These are phyloP conservation scores for Beta vulgaris DNA, from an alignment of 148 eudicot genomes.

Conservation along the genomic window DNA sequence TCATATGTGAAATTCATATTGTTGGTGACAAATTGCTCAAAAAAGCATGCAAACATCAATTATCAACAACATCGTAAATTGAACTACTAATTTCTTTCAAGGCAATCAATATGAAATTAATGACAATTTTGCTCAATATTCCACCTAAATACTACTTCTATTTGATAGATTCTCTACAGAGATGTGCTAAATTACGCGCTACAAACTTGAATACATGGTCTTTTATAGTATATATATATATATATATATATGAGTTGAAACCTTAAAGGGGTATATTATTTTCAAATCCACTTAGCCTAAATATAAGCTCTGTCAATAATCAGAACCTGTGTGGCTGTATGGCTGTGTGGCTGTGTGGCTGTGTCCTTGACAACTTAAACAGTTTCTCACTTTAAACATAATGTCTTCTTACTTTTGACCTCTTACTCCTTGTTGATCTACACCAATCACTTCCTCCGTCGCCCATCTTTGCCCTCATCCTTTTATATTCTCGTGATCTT, in stretches of 20 bases:
- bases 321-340: too few relatives aligned
- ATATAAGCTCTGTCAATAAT: slow-evolving; percentile 15
- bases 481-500: slow-evolving; percentile 57
- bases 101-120: slow-evolving; percentile 8
- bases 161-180: slow-evolving; percentile 9
- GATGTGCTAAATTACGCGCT: not conserved
- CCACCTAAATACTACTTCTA: slow-evolving; percentile 18
- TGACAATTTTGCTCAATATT: slow-evolving; percentile 8
- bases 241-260: not conserved
- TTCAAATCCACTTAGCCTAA: not conserved
- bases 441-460: slow-evolving; percentile 33
- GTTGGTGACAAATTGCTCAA: too few relatives aligned
- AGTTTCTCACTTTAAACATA: slow-evolving; percentile 22
- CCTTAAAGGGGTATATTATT: not conserved
- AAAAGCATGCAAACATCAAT: too few relatives aligned
- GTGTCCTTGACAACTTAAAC: slow-evolving; percentile 1
- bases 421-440: slow-evolving; percentile 43
- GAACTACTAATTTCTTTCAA: slow-evolving; percentile 8
- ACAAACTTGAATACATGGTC: not conserved
- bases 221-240: not conserved
- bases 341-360: too few relatives aligned
- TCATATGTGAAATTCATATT: too few relatives aligned
- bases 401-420: slow-evolving; percentile 45
- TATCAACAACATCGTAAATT: not conserved
- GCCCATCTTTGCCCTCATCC: slow-evolving; percentile 41